Evolutionary conservation across 75 land plant species (phyloP).

Genomic region (Ceratopteris richardii): DNA sequence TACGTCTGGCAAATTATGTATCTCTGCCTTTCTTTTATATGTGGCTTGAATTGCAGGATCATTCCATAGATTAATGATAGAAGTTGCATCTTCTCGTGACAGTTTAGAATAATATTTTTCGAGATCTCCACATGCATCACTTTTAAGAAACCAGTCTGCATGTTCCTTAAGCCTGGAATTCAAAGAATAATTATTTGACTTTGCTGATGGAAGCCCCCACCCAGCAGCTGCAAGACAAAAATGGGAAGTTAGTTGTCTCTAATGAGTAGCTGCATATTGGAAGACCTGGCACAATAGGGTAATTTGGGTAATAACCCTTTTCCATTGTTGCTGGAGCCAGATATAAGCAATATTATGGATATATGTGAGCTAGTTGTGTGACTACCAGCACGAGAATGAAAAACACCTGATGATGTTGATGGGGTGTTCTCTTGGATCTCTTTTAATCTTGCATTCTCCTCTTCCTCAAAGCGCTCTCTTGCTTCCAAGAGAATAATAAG

Average conservation of each 20-base stretch:
- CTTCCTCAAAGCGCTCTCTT: conserved; percentile 95
- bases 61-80: conserved; percentile 81
- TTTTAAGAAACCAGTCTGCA: conserved; percentile 89
- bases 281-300: too few species aligned
- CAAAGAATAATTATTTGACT: conserved; percentile 36
- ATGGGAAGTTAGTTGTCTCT: not conserved
- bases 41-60: conserved; percentile 93
- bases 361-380: too few species aligned
- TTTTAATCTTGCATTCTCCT: conserved; percentile 4
- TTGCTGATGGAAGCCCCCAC: not conserved
- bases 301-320: too few species aligned
- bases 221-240: not conserved
- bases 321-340: too few species aligned
- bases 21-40: conserved; percentile 69
- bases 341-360: too few species aligned
- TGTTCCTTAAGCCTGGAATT: conserved; percentile 74
- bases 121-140: conserved; percentile 82
- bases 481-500: conserved; percentile 83
- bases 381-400: too few species aligned
- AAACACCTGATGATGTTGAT: too few species aligned
- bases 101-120: conserved; percentile 81
- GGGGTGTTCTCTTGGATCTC: not conserved
- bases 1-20: conserved; percentile 82
- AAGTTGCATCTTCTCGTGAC: conserved; percentile 80
- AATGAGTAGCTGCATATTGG: too few species aligned